phyloP scores from a whole-genome alignment of 129 eudicot genomes.

The Tagetes erecta region DNA sequence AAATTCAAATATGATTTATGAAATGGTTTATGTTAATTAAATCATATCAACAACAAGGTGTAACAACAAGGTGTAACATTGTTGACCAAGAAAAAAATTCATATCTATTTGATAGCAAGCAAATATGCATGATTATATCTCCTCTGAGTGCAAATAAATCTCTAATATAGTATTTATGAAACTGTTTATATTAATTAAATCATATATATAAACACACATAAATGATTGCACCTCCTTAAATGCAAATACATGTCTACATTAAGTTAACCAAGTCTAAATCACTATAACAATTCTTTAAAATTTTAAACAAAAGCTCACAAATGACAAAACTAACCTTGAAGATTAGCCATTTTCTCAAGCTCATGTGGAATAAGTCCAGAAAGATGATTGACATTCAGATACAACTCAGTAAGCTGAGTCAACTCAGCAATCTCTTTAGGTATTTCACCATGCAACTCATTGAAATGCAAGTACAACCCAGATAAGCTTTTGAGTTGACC shows the following conservation, averaged over 20 bases:
- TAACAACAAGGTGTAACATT: too few relatives aligned
- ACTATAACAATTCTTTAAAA: conserved; percentile 17
- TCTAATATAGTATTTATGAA: too few relatives aligned
- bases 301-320: conserved; percentile 11
- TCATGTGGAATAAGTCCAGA: conserved; percentile 71
- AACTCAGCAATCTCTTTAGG: conserved; percentile 77
- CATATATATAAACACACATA: neutral
- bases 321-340: conserved; percentile 67
- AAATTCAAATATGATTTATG: neutral
- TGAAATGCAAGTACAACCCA: conserved; percentile 92
- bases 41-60: neutral
- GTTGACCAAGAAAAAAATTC: neutral
- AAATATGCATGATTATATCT: too few relatives aligned
- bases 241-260: conserved; percentile 3
- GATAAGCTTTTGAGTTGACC: conserved; percentile 73
- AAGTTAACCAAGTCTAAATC: conserved; percentile 10
- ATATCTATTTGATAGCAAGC: too few relatives aligned
- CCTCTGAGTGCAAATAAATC: too few relatives aligned
- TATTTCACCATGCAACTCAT: conserved; percentile 67
- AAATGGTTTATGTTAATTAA: neutral
- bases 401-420: conserved; percentile 80
- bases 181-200: too few relatives aligned
- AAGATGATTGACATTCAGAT: conserved; percentile 82
- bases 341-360: conserved; percentile 64
- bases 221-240: neutral